A percentile compares a stretch with the other conserved stretches of the same genome.
These are phyloP conservation scores for Primulina eburnea DNA, from an alignment of 257 asterid species.

Conservation along the genomic window DNA sequence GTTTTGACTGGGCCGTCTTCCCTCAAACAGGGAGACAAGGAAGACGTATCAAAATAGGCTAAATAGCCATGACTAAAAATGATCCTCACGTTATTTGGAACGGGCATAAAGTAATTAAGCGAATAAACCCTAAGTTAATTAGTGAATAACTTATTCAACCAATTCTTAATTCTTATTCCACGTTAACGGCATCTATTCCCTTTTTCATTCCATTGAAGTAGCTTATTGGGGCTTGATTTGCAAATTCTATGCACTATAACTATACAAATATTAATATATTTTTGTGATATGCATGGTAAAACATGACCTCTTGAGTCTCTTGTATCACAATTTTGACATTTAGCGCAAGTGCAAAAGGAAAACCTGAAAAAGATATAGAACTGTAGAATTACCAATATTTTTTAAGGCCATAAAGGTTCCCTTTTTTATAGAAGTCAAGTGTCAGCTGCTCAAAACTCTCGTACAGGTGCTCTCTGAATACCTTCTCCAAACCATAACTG, in stretches of 20 bases:
- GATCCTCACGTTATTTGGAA: not conserved
- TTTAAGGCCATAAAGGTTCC: conserved; percentile 84
- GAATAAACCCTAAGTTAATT: too few relatives aligned
- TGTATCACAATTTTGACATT: conserved; percentile 5
- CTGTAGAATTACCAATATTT: conserved; percentile 67
- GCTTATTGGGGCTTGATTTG: too few relatives aligned
- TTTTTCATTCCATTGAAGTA: not conserved
- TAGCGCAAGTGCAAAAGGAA: not conserved
- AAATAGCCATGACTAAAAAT: not conserved
- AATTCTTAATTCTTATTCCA: not conserved
- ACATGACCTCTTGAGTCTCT: not conserved
- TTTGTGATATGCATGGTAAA: not conserved
- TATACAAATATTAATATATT: too few relatives aligned
- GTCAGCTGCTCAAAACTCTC: conserved; percentile 76
- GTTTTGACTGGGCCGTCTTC: too few relatives aligned
- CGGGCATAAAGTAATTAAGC: not conserved
- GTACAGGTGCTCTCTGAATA: conserved; percentile 62
- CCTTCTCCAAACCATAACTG: conserved; percentile 91
- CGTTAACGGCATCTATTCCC: not conserved
- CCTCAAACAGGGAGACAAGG: not conserved
- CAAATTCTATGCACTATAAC: too few relatives aligned
- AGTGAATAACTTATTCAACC: not conserved
- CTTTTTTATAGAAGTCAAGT: conserved; percentile 61
- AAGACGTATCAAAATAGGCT: not conserved
- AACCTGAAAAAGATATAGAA: not conserved